Percentiles rank a stretch among this genome's conserved stretches.
Conservation (phyloP, 2,329 filamentous ascomycete species). For the Dactylellina sp. region DNA sequence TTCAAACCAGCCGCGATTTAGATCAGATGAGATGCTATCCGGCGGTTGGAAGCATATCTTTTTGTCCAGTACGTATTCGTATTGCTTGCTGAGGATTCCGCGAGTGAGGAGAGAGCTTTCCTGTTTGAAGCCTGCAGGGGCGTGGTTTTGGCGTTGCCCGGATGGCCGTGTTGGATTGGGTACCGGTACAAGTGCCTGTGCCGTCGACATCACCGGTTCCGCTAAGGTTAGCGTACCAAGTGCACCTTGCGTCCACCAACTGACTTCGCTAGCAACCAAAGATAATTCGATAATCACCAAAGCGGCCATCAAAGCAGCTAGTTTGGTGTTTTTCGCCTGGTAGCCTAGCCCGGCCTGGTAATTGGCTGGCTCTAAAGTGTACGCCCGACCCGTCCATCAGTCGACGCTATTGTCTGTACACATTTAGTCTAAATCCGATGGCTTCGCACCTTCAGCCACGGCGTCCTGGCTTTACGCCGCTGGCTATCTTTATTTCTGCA, state of each 20-base stretch:
- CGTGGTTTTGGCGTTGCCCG: slow-evolving; percentile 1
- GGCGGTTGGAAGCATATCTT: no score
- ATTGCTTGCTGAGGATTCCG: no score
- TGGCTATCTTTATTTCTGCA: slow-evolving; percentile 37
- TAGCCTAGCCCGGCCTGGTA: no score
- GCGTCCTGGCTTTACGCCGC: slow-evolving; percentile 22
- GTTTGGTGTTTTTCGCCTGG: no score
- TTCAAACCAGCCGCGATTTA: background rate
- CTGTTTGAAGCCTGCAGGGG: background rate
- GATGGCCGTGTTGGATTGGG: background rate
- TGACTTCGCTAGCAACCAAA: no score
- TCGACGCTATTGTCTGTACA: slow-evolving; percentile 26
- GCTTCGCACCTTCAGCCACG: slow-evolving; percentile 37
- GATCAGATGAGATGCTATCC: background rate
- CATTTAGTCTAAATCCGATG: slow-evolving; percentile 6
- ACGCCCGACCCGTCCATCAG: no score
- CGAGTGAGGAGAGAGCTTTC: background rate
- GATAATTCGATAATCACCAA: no score
- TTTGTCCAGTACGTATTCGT: no score
- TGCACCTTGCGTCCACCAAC: no score
- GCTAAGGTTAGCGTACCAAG: background rate
- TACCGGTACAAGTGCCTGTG: background rate
- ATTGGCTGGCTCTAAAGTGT: no score
- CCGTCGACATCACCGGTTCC: background rate
- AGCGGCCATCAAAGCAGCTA: no score